Base-by-base conservation (phyloP, 2,329 filamentous ascomycete genomes). In the Monosporascus sp. region DNA sequence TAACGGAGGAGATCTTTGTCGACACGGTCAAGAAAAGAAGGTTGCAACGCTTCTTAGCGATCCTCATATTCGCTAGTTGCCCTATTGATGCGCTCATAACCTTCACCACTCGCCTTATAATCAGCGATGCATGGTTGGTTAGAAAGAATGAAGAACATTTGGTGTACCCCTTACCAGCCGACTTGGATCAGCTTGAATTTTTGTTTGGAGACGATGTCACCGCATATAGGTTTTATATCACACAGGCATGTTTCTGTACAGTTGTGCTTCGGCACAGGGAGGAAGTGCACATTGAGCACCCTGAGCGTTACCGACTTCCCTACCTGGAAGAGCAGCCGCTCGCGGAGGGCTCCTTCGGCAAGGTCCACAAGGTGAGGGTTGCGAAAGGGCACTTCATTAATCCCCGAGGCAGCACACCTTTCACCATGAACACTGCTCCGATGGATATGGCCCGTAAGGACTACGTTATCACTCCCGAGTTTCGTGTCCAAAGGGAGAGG, bases 391-490 rank as follows among this genome's bases (percentile, higher is more conserved):
- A 75, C 49, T 64, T 74, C 47, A 48, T 53, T 26, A 57, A 63
- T 45, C 44, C 38, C 11, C 50, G 26, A 22, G 20, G 20, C 20
- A 24, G 16, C 7, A 27, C 7, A 14, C 20, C 24, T 16, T 54
- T 55, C 5, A 56, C 56, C 53, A 50, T 37, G 7, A 64, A 63
- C 48, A 57, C 51, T 4, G 52, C 63, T 41, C 60, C 59, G 4
- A 56, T 53, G 24, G 51, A 51, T 51, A 62, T 72, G 38, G 70
- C 71, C 1, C 67, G 71, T 24, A 73, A 74, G 48, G 71, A 74
- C 50, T 73, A 69, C 52, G 60, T 66, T 17, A 60, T 66, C 14
- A 63, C 52, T 22, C 58, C 53, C 26, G 58, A 62, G 19, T 57
- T 55, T 14, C 51, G 57, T 3, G 63, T 58, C 11, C 58, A 60